Conservation (phyloP, 371 early-diverging fungal species). For the Mortierella sp. region DNA sequence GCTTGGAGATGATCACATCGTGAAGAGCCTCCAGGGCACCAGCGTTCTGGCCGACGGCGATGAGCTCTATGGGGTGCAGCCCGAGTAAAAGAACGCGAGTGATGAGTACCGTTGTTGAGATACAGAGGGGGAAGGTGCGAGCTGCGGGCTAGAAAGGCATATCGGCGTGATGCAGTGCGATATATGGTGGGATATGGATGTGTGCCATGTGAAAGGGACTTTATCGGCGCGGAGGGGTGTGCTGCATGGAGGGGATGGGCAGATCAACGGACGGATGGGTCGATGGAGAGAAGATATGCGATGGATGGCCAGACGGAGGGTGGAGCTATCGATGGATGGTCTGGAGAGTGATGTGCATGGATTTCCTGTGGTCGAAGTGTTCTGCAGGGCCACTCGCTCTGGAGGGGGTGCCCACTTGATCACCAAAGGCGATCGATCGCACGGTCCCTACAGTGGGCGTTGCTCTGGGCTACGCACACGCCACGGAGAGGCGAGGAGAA, state of each 20-base stretch:
- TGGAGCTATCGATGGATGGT: too few species aligned
- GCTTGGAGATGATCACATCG: slow-evolving; percentile 90
- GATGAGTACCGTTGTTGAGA: too few species aligned
- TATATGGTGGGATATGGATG: too few species aligned
- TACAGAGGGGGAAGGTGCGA: background rate
- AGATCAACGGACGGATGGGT: slow-evolving; percentile 15
- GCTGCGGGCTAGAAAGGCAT: background rate
- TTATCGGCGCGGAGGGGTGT: background rate
- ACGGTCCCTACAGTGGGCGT: background rate
- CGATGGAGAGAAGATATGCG: slow-evolving; percentile 14
- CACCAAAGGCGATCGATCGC: too few species aligned
- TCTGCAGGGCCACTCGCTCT: too few species aligned
- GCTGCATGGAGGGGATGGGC: slow-evolving; percentile 19
- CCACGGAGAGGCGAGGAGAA: background rate
- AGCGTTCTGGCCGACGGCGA: slow-evolving; percentile 87
- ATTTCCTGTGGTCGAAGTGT: too few species aligned
- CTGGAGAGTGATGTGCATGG: too few species aligned
- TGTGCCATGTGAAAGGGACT: background rate
- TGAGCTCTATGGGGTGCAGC: slow-evolving; percentile 76
- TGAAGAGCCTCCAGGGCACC: slow-evolving; percentile 91
- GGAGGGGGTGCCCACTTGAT: too few species aligned
- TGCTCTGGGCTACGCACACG: background rate
- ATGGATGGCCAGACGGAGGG: background rate
- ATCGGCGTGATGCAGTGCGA: background rate
- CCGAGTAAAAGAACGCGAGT: too few species aligned